These are phyloP conservation scores for Claviceps arundinis DNA, from an alignment of 2,329 filamentous ascomycete genomes.

Conservation along the genomic window DNA sequence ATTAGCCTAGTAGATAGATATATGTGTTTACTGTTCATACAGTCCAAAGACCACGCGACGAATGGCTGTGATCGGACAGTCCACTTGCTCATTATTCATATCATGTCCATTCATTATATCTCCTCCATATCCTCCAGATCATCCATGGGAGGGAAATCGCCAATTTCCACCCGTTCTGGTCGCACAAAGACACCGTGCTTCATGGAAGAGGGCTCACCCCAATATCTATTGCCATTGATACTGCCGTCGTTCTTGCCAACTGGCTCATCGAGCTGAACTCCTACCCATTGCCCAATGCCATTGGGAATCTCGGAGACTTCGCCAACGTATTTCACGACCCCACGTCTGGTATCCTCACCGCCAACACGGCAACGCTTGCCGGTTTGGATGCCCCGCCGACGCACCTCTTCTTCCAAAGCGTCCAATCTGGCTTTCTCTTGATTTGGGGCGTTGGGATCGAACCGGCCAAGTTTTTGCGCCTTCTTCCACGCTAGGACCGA, in stretches of 20 bases:
- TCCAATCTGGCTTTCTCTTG: constrained; percentile 60
- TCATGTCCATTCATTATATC: constrained; percentile 30
- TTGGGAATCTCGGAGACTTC: constrained; percentile 61
- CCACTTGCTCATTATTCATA: not conserved
- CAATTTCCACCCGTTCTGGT: constrained; percentile 64
- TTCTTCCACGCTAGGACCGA: constrained; percentile 94
- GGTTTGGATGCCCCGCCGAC: constrained; percentile 50
- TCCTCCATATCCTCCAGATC: constrained; percentile 69
- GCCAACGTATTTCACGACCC: constrained; percentile 58
- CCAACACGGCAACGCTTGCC: constrained; percentile 53
- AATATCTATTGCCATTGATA: constrained; percentile 55
- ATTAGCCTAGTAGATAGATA: no score
- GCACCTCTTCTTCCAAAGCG: constrained; percentile 56
- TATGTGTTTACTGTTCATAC: not conserved
- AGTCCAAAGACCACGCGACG: not conserved
- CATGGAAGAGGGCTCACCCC: constrained; percentile 46
- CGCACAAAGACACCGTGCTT: constrained; percentile 71
- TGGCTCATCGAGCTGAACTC: constrained; percentile 63
- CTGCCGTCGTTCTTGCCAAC: constrained; percentile 74
- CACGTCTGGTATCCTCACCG: constrained; percentile 55
- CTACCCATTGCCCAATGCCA: constrained; percentile 55
- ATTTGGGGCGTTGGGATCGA: constrained; percentile 71
- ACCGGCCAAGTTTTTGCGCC: constrained; percentile 86
- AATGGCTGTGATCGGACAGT: not conserved
- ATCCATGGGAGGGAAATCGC: constrained; percentile 57